Percentiles rank a stretch among this genome's conserved stretches.
phyloP scores from a whole-genome alignment of 768 basidiomycete species.

The Trametopsis cervina region DNA sequence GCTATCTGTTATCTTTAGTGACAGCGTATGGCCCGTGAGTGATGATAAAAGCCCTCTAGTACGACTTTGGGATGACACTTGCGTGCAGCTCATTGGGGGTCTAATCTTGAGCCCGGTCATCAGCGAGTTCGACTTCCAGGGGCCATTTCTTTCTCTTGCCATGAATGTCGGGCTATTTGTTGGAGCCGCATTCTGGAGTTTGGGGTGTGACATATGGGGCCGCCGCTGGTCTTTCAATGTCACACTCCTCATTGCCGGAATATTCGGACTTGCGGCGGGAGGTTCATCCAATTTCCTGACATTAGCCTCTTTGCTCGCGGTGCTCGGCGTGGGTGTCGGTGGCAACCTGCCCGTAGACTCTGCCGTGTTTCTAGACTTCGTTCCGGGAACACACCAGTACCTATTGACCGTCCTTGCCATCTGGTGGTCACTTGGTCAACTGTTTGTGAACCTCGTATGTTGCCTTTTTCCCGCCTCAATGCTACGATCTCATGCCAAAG shows the following conservation, averaged over 20 bases:
- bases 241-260: conserved; percentile 45
- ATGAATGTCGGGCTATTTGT: conserved; percentile 46
- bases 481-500: not conserved
- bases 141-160: conserved; percentile 44
- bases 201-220: conserved; percentile 47
- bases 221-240: conserved; percentile 47
- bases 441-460: conserved; percentile 40
- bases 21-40: conserved; percentile 68
- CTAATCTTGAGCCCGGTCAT: conserved; percentile 42
- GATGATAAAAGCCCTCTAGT: not conserved
- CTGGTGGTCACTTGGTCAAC: conserved; percentile 55
- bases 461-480: no score
- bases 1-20: conserved; percentile 29
- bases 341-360: conserved; percentile 55
- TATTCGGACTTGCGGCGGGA: conserved; percentile 47
- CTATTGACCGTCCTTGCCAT: conserved; percentile 50
- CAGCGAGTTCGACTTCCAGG: conserved; percentile 40
- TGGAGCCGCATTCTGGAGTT: conserved; percentile 42
- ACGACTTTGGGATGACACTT: not conserved
- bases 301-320: conserved; percentile 39
- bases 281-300: conserved; percentile 39
- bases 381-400: conserved; percentile 50
- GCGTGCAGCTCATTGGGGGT: conserved; percentile 33
- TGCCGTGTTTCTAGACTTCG: conserved; percentile 47
- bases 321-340: conserved; percentile 43